Evolutionary conservation across 108 stramenopile species (phyloP), one percentile per base, ranked within the genome.

Genomic region (Phaeodactylum tricornutum): DNA sequence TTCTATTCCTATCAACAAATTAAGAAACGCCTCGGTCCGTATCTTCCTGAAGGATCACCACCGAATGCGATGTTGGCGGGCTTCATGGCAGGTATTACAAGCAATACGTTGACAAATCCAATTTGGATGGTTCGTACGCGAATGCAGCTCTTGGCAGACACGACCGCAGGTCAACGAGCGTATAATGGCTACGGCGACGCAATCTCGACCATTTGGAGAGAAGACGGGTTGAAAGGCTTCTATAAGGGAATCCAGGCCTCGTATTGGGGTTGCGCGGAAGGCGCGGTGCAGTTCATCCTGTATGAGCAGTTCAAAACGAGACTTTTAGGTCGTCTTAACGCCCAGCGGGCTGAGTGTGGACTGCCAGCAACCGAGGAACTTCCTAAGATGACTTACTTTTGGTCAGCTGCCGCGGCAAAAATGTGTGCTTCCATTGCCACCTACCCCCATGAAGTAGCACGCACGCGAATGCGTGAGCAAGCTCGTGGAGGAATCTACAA

Each of bases 91-190:
- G 77, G 83, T 20, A 63, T 85, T 24, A 55, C 62, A 20, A 62
- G 75, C 2, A 92, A 91, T 38, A 87, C 94, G 12, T 59, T 94
- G 11, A 93, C 95, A 6, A 92, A 84, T 64, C 95, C 95, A 1
- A 89, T 96, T 51, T 96, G 95, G 92, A 83, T 96, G 71, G 89
- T 96, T 16, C 91, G 86, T 50, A 93, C 93, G 1, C 61, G 93
- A 2, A 75, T 92, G 78, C 91, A 90, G 55, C 66, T 92, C 7
- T 30, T 90, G 36, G 75, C 84, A 9, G 93, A 89, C 50, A 43
- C 53, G 32, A 29, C 79, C 4, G 84, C 82, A 1, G 90, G 90
- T 1, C 90, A 92, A 60, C 62, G 49, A 30, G 64, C 58, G 8
- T 96, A 93, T 62, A 43, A 64, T 24, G 74, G 79, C 5, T 91